Conservation (phyloP, 208 protist genomes). For the Leishmania guyanensis region DNA sequence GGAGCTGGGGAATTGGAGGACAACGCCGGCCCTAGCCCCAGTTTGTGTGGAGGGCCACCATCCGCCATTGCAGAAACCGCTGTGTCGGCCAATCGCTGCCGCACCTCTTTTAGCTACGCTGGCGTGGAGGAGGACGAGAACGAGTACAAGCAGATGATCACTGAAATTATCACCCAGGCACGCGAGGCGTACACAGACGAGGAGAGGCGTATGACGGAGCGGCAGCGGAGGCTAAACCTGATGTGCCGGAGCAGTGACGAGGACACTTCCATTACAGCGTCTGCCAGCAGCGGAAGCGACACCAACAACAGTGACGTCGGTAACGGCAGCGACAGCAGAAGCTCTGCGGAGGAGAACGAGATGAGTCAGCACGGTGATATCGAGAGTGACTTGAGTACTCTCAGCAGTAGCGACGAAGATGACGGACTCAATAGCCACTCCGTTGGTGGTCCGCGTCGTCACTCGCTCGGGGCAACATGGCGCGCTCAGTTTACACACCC, state of each 20-base stretch:
- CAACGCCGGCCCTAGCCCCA: not conserved
- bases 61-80: slow-evolving; percentile 6
- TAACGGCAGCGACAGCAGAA: not conserved
- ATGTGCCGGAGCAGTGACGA: slow-evolving; percentile 32
- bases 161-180: slow-evolving; percentile 38
- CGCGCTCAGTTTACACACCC: not conserved
- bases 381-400: slow-evolving; percentile 7
- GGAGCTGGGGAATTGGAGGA: not conserved
- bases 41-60: not conserved
- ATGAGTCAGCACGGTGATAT: not conserved
- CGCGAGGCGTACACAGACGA: slow-evolving; percentile 40
- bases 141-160: slow-evolving; percentile 40
- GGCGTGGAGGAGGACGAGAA: slow-evolving; percentile 26
- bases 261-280: slow-evolving; percentile 9
- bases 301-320: not conserved
- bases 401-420: slow-evolving; percentile 2
- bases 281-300: slow-evolving; percentile 3
- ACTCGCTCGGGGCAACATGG: slow-evolving; percentile 8
- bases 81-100: slow-evolving; percentile 9
- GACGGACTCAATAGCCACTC: not conserved
- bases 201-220: slow-evolving; percentile 36
- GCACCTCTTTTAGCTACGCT: not conserved
- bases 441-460: not conserved
- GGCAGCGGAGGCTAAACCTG: slow-evolving; percentile 16
- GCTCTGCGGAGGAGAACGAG: not conserved